Evolutionary conservation across 228 moss, liverwort and hornwort species (phyloP).

Genomic region (Sphagnum magellanicum): DNA sequence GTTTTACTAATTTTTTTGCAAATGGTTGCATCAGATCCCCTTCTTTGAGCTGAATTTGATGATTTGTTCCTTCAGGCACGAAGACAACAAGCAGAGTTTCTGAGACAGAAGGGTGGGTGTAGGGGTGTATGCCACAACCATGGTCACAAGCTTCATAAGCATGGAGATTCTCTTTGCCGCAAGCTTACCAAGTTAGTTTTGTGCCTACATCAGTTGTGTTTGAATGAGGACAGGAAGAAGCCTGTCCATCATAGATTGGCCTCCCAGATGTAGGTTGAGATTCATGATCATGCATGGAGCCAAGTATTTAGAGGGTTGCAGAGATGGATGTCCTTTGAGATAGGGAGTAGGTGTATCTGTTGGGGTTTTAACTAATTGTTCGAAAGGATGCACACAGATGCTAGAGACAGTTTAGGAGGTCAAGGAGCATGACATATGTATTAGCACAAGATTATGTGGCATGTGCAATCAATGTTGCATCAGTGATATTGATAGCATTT

Average conservation of each 20-base stretch:
- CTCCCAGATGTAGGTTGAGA: too few relatives aligned
- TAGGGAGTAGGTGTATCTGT: not conserved
- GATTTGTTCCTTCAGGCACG: constrained; percentile 41
- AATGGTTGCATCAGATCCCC: not conserved
- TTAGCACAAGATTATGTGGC: constrained; percentile 45
- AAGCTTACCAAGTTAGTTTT: constrained; percentile 74
- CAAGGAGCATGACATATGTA: constrained; percentile 38
- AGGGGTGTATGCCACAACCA: constrained; percentile 76
- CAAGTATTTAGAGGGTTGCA: too few relatives aligned
- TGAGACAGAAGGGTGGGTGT: constrained; percentile 82
- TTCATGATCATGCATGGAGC: too few relatives aligned
- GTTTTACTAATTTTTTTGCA: too few relatives aligned
- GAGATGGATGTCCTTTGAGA: not conserved
- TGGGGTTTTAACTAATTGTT: not conserved
- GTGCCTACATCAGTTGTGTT: too few relatives aligned
- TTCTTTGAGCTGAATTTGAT: not conserved
- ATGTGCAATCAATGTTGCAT: constrained; percentile 39
- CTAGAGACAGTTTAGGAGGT: constrained; percentile 57
- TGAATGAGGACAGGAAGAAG: too few relatives aligned
- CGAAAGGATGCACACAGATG: constrained; percentile 12
- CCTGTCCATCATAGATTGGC: too few relatives aligned
- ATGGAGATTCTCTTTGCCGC: constrained; percentile 86
- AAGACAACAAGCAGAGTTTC: constrained; percentile 86
- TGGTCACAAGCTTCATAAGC: constrained; percentile 76
- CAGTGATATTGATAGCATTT: constrained; percentile 36